These are phyloP conservation scores for Eucalyptus curtisii DNA, from an alignment of 345 rosid species.

Conservation along the genomic window DNA sequence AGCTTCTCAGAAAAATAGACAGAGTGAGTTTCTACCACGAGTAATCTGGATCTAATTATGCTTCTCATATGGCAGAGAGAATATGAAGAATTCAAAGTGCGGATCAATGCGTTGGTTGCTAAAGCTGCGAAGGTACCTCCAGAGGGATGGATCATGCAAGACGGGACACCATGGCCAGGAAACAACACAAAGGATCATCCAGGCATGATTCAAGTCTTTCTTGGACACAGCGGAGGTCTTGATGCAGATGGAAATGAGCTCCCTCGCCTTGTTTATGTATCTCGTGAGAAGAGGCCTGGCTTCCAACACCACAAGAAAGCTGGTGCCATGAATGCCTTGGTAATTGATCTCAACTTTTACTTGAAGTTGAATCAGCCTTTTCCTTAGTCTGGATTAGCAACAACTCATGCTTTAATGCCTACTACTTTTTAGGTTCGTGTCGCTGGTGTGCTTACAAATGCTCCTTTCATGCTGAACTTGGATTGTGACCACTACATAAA, in stretches of 20 bases:
- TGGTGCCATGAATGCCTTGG: conserved; percentile 98
- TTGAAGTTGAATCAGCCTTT: neutral
- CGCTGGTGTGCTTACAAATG: conserved; percentile 71
- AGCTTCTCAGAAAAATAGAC: neutral
- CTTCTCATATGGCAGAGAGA: conserved; percentile 45
- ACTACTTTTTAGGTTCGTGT: conserved; percentile 43
- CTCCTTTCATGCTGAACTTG: conserved; percentile 85
- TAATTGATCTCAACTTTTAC: conserved; percentile 1
- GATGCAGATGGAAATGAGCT: conserved; percentile 79
- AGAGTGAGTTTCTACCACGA: neutral
- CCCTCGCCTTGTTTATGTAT: conserved; percentile 73
- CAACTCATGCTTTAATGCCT: neutral
- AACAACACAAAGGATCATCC: conserved; percentile 98
- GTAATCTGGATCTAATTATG: neutral
- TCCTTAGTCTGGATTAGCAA: neutral
- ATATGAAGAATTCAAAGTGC: conserved; percentile 92
- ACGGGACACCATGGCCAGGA: conserved; percentile 99
- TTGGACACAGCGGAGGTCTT: conserved; percentile 85
- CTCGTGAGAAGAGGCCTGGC: conserved; percentile 90
- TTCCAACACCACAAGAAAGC: conserved; percentile 93
- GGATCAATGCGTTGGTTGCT: conserved; percentile 83
- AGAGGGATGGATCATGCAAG: conserved; percentile 98
- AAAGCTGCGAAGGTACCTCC: conserved; percentile 80
- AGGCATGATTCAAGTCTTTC: conserved; percentile 93
- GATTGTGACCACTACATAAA: conserved; percentile 88